Percentiles rank a stretch among this genome's conserved stretches.
These are phyloP conservation scores for Myxozyma sirexii DNA, from an alignment of 805 yeast species.

Conservation along the genomic window DNA sequence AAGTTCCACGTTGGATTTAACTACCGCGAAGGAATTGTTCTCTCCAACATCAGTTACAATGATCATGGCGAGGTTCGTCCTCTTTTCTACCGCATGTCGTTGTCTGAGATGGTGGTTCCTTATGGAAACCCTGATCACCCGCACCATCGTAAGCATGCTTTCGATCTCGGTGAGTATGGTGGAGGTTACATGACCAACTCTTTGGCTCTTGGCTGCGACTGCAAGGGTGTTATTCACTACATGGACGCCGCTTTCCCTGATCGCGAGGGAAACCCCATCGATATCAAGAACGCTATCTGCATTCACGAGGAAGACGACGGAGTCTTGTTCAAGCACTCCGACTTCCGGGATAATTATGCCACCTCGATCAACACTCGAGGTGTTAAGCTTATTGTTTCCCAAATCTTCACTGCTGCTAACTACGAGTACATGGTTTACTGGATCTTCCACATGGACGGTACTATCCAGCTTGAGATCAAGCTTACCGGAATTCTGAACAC, in stretches of 20 bases:
- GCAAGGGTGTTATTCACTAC: constrained; percentile 84
- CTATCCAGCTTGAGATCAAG: constrained; percentile 75
- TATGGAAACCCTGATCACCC: constrained; percentile 79
- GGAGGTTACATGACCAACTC: constrained; percentile 86
- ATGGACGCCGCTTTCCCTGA: constrained; percentile 76
- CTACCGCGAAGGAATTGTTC: constrained; percentile 82
- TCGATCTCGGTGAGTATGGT: constrained; percentile 86
- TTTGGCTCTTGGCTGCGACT: constrained; percentile 76
- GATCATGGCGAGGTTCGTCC: constrained; percentile 71
- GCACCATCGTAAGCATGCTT: constrained; percentile 83
- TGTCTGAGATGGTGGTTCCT: constrained; percentile 84
- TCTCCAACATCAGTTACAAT: constrained; percentile 71
- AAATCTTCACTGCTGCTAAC: constrained; percentile 84
- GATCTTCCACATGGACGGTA: constrained; percentile 82
- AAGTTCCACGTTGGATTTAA: constrained; percentile 80
- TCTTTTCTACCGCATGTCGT: constrained; percentile 74
- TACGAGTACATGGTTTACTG: constrained; percentile 84
- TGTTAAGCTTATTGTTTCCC: constrained; percentile 71
- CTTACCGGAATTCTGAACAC: constrained; percentile 84
- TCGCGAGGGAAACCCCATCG: constrained; percentile 67
- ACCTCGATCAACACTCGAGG: constrained; percentile 78
- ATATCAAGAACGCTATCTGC: constrained; percentile 76
- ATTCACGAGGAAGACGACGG: constrained; percentile 89
- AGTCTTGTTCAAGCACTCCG: constrained; percentile 76
- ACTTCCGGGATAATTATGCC: constrained; percentile 76